Conservation (phyloP, 371 early-diverging fungal genomes). For the Mucor racemosus region DNA sequence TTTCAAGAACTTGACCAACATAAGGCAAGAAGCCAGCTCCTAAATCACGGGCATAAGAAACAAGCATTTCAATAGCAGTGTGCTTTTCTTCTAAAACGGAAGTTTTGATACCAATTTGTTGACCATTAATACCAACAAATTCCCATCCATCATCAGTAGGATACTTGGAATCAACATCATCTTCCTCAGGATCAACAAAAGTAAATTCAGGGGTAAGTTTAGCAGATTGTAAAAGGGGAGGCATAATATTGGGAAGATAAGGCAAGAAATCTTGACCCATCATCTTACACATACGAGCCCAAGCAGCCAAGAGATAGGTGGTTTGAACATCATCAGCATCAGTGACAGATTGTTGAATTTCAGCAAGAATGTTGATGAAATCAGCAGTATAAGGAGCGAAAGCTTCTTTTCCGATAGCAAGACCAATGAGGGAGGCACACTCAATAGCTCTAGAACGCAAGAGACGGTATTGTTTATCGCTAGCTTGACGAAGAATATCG, state of each 20-base stretch:
- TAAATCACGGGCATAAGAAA: slow-evolving; percentile 91
- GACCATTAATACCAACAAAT: slow-evolving; percentile 85
- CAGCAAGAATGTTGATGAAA: slow-evolving; percentile 80
- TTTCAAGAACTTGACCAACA: slow-evolving; percentile 78
- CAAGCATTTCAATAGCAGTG: slow-evolving; percentile 96
- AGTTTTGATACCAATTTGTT: slow-evolving; percentile 95
- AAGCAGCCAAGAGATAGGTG: slow-evolving; percentile 90
- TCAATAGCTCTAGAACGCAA: slow-evolving; percentile 96
- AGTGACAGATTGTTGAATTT: slow-evolving; percentile 77
- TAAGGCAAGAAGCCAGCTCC: slow-evolving; percentile 88
- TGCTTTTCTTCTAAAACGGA: slow-evolving; percentile 95
- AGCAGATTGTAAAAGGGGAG: slow-evolving; percentile 87
- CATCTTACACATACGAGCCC: slow-evolving; percentile 96
- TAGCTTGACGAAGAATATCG: slow-evolving; percentile 82
- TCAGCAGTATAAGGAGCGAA: slow-evolving; percentile 80
- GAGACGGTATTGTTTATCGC: slow-evolving; percentile 82
- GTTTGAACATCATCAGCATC: slow-evolving; percentile 92
- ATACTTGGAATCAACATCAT: slow-evolving; percentile 84
- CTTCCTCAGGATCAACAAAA: slow-evolving; percentile 82
- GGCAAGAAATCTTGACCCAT: slow-evolving; percentile 94
- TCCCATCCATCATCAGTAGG: slow-evolving; percentile 96
- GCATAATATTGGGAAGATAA: slow-evolving; percentile 89
- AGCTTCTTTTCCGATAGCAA: slow-evolving; percentile 91
- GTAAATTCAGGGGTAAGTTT: slow-evolving; percentile 92
- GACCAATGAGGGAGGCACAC: slow-evolving; percentile 88